Evolutionary conservation across 2,329 filamentous ascomycete species (phyloP).

Genomic region (Mariannaea sp.): DNA sequence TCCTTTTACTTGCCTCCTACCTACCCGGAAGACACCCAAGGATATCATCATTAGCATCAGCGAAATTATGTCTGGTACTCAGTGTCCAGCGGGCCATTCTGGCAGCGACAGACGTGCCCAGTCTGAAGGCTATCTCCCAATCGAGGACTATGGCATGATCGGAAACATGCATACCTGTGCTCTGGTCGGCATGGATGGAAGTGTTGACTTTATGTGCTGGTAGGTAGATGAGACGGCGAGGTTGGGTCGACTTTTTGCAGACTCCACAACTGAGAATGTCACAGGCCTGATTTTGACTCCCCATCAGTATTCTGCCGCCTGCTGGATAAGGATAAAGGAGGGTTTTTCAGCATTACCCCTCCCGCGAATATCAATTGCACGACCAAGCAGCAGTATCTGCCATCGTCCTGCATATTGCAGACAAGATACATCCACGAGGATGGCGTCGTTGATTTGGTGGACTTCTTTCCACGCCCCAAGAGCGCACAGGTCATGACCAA

Average conservation of each 20-base stretch:
- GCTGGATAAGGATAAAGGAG: slow-evolving; percentile 75
- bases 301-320: slow-evolving; percentile 76
- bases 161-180: slow-evolving; percentile 82
- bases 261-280: slow-evolving; percentile 1
- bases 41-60: no score
- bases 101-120: slow-evolving; percentile 42
- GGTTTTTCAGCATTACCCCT: slow-evolving; percentile 71
- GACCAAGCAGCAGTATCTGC: slow-evolving; percentile 78
- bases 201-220: slow-evolving; percentile 80
- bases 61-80: slow-evolving; percentile 39
- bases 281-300: slow-evolving; percentile 77
- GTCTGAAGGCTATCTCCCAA: slow-evolving; percentile 59
- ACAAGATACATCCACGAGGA: slow-evolving; percentile 79
- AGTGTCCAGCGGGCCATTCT: slow-evolving; percentile 41
- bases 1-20: no score
- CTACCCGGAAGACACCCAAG: no score
- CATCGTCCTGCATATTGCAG: slow-evolving; percentile 75
- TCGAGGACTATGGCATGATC: slow-evolving; percentile 80
- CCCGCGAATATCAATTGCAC: slow-evolving; percentile 58
- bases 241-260: no score
- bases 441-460: slow-evolving; percentile 73
- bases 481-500: slow-evolving; percentile 57
- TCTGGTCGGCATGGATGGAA: slow-evolving; percentile 74
- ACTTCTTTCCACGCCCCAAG: slow-evolving; percentile 76
- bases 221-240: no score